phyloP scores from a whole-genome alignment of 2,329 filamentous ascomycete genomes.

The Talaromyces sp. region DNA sequence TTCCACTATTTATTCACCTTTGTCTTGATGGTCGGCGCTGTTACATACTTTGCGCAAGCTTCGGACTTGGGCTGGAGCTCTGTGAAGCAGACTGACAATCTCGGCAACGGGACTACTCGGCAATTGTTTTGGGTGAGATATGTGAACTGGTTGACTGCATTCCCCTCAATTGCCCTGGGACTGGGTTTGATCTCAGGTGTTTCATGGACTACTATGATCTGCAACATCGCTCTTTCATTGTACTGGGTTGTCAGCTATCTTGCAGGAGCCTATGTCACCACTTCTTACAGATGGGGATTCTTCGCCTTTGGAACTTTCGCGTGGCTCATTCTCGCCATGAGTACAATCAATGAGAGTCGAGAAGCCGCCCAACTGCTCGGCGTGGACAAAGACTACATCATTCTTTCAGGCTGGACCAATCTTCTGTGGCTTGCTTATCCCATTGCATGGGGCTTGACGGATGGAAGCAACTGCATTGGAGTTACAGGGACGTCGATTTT shows the following conservation, averaged over 20 bases:
- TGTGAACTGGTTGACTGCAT: constrained; percentile 58
- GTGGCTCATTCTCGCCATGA: constrained; percentile 51
- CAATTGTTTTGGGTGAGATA: constrained; percentile 62
- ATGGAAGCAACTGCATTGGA: constrained; percentile 56
- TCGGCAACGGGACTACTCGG: constrained; percentile 31
- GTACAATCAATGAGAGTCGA: constrained; percentile 46
- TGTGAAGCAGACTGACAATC: constrained; percentile 42
- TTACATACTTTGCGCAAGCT: constrained; percentile 58
- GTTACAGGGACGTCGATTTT: constrained; percentile 53
- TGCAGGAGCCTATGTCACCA: constrained; percentile 51
- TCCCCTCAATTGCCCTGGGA: constrained; percentile 50
- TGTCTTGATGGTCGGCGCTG: constrained; percentile 52
- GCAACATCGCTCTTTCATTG: constrained; percentile 55
- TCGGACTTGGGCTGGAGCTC: constrained; percentile 54
- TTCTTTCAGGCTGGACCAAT: constrained; percentile 54
- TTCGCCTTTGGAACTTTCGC: constrained; percentile 56
- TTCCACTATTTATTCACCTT: constrained; percentile 61
- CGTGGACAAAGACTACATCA: constrained; percentile 49
- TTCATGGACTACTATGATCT: constrained; percentile 60
- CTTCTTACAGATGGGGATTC: constrained; percentile 62
- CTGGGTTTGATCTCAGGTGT: constrained; percentile 57
- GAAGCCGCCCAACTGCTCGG: constrained; percentile 47
- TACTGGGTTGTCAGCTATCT: constrained; percentile 57
- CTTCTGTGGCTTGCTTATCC: constrained; percentile 46
- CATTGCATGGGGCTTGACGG: constrained; percentile 56